phyloP scores from a whole-genome alignment of 1,284 basidiomycete species.

The Cutaneotrichosporon cyanovorans region DNA sequence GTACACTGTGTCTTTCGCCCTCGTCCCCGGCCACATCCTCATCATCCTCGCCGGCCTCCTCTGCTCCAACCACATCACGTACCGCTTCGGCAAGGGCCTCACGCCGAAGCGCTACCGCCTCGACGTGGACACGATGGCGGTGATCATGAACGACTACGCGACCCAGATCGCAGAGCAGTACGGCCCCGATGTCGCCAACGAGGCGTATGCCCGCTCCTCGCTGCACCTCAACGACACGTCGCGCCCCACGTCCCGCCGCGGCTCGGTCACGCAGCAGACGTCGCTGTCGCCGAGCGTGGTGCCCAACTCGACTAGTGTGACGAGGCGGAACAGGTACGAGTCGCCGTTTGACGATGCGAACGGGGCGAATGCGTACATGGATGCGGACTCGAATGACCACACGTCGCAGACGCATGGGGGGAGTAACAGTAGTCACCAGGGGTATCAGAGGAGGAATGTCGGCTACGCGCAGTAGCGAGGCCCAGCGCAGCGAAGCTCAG shows the following conservation, averaged over 20 bases:
- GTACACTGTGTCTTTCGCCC: constrained; percentile 57
- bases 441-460: too few species aligned
- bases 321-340: constrained; percentile 4
- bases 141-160: constrained; percentile 65
- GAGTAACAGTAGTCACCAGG: too few species aligned
- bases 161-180: constrained; percentile 47
- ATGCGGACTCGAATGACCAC: background rate
- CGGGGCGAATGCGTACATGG: background rate
- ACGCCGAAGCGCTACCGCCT: constrained; percentile 65
- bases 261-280: constrained; percentile 7
- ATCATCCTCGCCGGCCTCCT: constrained; percentile 59
- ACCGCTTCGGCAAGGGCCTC: constrained; percentile 68
- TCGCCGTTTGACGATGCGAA: constrained; percentile 12
- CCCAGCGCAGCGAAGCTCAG: too few species aligned
- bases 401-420: too few species aligned
- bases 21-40: constrained; percentile 58
- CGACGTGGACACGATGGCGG: constrained; percentile 57
- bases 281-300: background rate
- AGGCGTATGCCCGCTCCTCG: constrained; percentile 37
- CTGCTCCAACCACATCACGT: constrained; percentile 66
- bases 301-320: background rate
- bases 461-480: too few species aligned
- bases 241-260: constrained; percentile 10
- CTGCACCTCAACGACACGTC: constrained; percentile 20
- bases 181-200: constrained; percentile 39